phyloP scores from a whole-genome alignment of 73 alveolate genomes.

The Paramecium sexaurelia region DNA sequence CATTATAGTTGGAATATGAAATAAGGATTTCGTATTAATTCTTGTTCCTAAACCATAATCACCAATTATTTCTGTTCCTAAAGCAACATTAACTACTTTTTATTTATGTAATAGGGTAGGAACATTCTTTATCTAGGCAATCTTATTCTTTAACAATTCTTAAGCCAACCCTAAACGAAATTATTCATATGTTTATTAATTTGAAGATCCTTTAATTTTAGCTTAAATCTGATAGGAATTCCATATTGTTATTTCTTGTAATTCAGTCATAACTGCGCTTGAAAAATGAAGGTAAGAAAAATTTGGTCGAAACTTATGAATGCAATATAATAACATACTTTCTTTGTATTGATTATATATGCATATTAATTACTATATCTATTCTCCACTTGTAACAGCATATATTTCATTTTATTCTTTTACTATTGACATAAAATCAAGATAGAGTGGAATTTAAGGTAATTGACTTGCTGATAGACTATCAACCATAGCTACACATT shows the following conservation, averaged over 20 bases:
- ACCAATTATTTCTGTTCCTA: background rate
- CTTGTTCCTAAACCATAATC: background rate
- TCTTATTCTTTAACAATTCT: slow-evolving; percentile 5
- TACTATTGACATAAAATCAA: background rate
- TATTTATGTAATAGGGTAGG: background rate
- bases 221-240: background rate
- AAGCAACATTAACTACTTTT: background rate
- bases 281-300: background rate
- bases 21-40: background rate
- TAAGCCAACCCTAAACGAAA: background rate
- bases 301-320: background rate
- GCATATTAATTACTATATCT: background rate
- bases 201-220: background rate
- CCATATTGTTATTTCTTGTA: background rate
- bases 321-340: background rate
- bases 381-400: background rate
- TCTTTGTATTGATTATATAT: background rate
- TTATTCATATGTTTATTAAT: background rate
- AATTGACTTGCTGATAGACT: background rate
- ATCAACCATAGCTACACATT: background rate
- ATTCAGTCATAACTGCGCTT: background rate
- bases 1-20: background rate
- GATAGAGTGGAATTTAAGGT: background rate
- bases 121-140: slow-evolving; percentile 1
- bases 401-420: background rate